Evolutionary conservation across 192 early-diverging fungal species (phyloP), one percentile per base, ranked within the genome.

Genomic region (Coemansia guatemalensis): DNA sequence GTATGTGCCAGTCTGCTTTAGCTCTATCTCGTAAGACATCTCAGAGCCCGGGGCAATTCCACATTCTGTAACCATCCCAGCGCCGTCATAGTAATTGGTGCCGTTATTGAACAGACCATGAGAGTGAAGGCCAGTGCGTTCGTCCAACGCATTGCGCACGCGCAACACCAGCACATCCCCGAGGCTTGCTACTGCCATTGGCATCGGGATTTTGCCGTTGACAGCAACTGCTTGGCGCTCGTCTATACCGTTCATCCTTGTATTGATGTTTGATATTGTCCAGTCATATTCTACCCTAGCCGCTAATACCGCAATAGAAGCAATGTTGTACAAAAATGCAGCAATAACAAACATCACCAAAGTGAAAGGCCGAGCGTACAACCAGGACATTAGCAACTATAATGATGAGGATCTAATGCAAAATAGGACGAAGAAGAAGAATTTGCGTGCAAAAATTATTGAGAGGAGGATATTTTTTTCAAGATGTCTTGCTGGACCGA

Each of bases 21-120:
- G 64, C n/a, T 72, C 68, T 56, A 89, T 87, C n/a, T 73, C 81
- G 73, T 94, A 94, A 6, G 86, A 85, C 64, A 88, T 82, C 35
- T 60, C 68, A 21, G 64, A 65, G 9, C 83, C 78, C 3, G 84
- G 71, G 6, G 90, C 86, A 51, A 94, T 88, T 0, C 83, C 83
- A 69, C 92, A 92, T 61, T 93, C 85, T n/a, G 89, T 89, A 44
- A 88, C 69, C 67, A 81, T 84, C 9, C 76, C 68, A 1, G 87
- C 79, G 21, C 92, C 91, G 70, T 93, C 93, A 25, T 84, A 77
- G 67, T 84, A 88, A 62, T 68, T 78, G 25, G 86, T 87, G 52
- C 86, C 87, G 60, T 87, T 90, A 62, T 91, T 88, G 68, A 88
- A 88, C 2, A 93, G 60, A 12, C 93, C 93, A 63, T 95, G 93